These are phyloP conservation scores for Alnus glutinosa DNA, from an alignment of 306 rosid species.

Conservation along the genomic window DNA sequence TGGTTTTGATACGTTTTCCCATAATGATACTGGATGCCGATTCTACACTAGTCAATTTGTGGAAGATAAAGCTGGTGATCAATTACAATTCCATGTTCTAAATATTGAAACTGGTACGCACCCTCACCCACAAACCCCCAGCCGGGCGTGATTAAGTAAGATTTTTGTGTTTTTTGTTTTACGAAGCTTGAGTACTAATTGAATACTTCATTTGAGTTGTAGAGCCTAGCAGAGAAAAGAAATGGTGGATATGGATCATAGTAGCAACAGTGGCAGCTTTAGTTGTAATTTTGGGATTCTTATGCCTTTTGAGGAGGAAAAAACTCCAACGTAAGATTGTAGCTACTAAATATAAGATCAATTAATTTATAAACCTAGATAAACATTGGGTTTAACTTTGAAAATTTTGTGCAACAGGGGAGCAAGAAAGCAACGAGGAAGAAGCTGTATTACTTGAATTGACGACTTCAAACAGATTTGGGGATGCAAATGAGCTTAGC, in stretches of 20 bases:
- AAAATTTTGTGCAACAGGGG: not conserved
- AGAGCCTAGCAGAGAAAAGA: not conserved
- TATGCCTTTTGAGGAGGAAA: not conserved
- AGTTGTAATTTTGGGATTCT: not conserved
- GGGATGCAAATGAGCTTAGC: not conserved
- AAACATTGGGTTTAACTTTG: not conserved
- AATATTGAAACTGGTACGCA: not conserved
- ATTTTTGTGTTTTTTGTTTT: not conserved
- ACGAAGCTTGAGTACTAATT: too few relatives aligned
- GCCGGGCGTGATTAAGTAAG: not conserved
- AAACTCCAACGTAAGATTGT: not conserved
- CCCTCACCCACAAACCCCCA: not conserved
- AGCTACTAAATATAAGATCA: not conserved
- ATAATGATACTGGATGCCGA: not conserved
- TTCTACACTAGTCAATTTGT: constrained; percentile 4
- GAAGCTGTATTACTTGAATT: too few relatives aligned
- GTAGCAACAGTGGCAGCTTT: not conserved
- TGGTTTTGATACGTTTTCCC: not conserved
- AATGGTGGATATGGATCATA: constrained; percentile 18
- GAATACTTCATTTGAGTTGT: too few relatives aligned
- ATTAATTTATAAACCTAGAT: not conserved
- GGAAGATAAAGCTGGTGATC: not conserved
- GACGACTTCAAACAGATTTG: too few relatives aligned
- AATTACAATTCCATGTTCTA: not conserved
- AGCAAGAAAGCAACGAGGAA: not conserved